A percentile compares a stretch with the other conserved stretches of the same genome.
These are phyloP conservation scores for Sutorius australiensis DNA, from an alignment of 768 basidiomycete species.

Conservation along the genomic window DNA sequence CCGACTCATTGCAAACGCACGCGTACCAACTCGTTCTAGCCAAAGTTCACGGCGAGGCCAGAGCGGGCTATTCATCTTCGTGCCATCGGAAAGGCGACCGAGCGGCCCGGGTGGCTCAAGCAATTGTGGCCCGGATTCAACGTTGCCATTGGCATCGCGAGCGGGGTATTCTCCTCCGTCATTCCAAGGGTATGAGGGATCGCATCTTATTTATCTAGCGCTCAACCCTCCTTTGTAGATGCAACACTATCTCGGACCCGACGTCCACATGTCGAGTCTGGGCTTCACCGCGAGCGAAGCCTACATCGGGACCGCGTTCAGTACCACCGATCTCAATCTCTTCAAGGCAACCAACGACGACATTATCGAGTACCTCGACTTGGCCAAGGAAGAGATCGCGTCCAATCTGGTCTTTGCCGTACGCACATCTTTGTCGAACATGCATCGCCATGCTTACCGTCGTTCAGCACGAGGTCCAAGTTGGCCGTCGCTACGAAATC, in stretches of 20 bases:
- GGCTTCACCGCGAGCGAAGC: conserved; percentile 18
- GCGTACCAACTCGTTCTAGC: conserved; percentile 1
- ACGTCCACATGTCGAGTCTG: conserved; percentile 12
- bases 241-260: conserved; percentile 11
- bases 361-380: conserved; percentile 19
- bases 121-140: conserved; percentile 12
- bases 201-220: neutral
- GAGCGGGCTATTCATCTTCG: conserved; percentile 16
- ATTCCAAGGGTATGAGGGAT: conserved; percentile 12
- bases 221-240: conserved; percentile 6
- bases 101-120: conserved; percentile 17
- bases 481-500: conserved; percentile 17
- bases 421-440: neutral
- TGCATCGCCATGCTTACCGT: neutral
- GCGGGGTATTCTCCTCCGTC: conserved; percentile 13
- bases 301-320: conserved; percentile 14
- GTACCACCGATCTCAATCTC: conserved; percentile 4
- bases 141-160: conserved; percentile 16
- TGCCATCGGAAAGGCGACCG: conserved; percentile 9
- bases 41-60: conserved; percentile 9
- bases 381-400: conserved; percentile 10
- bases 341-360: conserved; percentile 19
- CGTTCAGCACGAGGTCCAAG: conserved; percentile 13
- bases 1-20: no score
- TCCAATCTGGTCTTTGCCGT: conserved; percentile 14